These are phyloP conservation scores for Pseudofabraea citricarpa DNA, from an alignment of 2,329 filamentous ascomycete genomes.

Conservation along the genomic window DNA sequence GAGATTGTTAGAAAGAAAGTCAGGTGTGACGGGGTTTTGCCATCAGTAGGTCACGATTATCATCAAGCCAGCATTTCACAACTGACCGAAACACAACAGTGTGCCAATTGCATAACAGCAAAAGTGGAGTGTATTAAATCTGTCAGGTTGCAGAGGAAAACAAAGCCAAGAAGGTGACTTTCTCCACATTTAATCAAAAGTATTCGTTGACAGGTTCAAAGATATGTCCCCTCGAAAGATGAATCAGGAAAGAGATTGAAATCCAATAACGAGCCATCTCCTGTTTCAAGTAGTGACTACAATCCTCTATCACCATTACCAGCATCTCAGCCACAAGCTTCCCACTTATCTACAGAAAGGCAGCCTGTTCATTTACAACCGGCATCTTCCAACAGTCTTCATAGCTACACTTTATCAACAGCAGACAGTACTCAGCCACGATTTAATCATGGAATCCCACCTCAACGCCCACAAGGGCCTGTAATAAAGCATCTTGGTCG, in stretches of 20 bases:
- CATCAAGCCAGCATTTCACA: not conserved
- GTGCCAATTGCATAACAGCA: not conserved
- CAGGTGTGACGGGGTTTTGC: not conserved
- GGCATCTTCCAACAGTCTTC: not conserved
- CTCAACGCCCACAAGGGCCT: not conserved
- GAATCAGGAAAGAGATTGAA: not conserved
- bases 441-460: not conserved
- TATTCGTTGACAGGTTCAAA: not conserved
- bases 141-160: not conserved
- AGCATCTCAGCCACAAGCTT: not conserved
- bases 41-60: not conserved
- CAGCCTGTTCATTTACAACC: too few species aligned
- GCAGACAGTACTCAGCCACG: not conserved
- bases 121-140: not conserved
- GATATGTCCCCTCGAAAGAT: not conserved
- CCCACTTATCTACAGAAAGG: too few species aligned
- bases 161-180: not conserved
- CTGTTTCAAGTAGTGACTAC: not conserved
- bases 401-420: not conserved
- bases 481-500: slow-evolving; percentile 4
- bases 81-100: not conserved
- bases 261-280: not conserved
- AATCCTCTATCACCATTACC: not conserved
- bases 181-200: not conserved
- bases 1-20: not conserved